Percentiles rank a stretch among this genome's conserved stretches.
Conservation (phyloP, 2,329 filamentous ascomycete species). For the Venturia pyrina region DNA sequence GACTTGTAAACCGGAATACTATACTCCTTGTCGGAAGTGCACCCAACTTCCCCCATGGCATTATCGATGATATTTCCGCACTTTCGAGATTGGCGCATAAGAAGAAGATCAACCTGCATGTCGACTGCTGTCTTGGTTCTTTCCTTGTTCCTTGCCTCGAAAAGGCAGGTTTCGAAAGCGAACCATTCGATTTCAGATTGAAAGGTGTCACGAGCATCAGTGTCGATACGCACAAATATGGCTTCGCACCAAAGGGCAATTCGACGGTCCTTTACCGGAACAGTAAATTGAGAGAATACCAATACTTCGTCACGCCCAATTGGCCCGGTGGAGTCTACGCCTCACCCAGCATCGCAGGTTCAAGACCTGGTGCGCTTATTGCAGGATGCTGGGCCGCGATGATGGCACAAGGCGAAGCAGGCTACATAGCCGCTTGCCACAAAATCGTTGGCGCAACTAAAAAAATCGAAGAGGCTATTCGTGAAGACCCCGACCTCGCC, state of each 20-base stretch:
- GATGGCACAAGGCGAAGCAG: constrained; percentile 76
- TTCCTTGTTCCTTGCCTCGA: constrained; percentile 90
- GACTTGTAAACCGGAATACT: constrained; percentile 89
- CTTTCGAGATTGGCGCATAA: constrained; percentile 74
- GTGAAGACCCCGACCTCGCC: constrained; percentile 55
- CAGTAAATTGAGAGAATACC: constrained; percentile 66
- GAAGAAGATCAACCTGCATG: constrained; percentile 77
- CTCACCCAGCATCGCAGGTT: constrained; percentile 83
- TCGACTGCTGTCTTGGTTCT: constrained; percentile 94
- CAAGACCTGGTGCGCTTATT: constrained; percentile 84
- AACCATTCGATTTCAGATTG: constrained; percentile 85
- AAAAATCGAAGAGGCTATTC: constrained; percentile 66
- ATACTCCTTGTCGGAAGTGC: constrained; percentile 87
- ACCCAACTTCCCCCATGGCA: constrained; percentile 96
- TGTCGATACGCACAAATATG: constrained; percentile 98
- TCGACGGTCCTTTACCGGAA: constrained; percentile 86
- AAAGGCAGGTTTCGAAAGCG: constrained; percentile 82
- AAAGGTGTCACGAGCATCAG: constrained; percentile 92
- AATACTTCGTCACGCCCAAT: constrained; percentile 92
- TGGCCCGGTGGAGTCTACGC: constrained; percentile 97
- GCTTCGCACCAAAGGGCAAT: constrained; percentile 96
- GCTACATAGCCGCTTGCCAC: constrained; percentile 78
- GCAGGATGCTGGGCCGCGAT: constrained; percentile 92
- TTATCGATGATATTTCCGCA: constrained; percentile 85
- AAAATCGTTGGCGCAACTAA: constrained; percentile 82